A percentile compares a stretch with the other conserved stretches of the same genome.
Evolutionary conservation across 768 basidiomycete species (phyloP).

Genomic region (Amyloporia xantha): DNA sequence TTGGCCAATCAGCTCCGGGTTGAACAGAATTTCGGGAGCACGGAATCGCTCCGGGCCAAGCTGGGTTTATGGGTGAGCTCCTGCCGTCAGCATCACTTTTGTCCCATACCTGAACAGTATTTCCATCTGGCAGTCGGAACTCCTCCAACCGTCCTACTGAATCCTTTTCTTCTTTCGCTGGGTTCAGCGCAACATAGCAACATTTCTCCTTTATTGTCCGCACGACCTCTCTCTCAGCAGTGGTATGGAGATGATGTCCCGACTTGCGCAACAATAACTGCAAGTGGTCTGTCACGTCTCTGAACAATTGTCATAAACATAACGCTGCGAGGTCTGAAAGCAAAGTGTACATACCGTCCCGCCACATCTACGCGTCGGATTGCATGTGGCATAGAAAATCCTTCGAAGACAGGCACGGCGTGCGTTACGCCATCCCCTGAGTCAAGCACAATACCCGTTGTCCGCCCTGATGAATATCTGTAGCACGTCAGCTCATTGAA

Average conservation of each 20-base stretch:
- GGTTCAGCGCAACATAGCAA: slow-evolving; percentile 91
- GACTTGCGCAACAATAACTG: slow-evolving; percentile 91
- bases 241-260: slow-evolving; percentile 92
- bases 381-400: slow-evolving; percentile 98
- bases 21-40: slow-evolving; percentile 96
- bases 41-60: slow-evolving; percentile 93
- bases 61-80: slow-evolving; percentile 33
- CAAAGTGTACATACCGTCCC: slow-evolving; percentile 59
- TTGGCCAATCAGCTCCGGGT: slow-evolving; percentile 92
- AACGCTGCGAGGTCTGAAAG: not conserved
- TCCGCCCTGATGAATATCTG: slow-evolving; percentile 97
- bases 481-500: not conserved
- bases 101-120: slow-evolving; percentile 71
- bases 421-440: slow-evolving; percentile 99
- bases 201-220: slow-evolving; percentile 98
- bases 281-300: slow-evolving; percentile 95
- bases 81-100: too few species aligned
- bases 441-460: slow-evolving; percentile 98
- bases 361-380: slow-evolving; percentile 95
- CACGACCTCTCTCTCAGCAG: slow-evolving; percentile 95
- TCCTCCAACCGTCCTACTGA: slow-evolving; percentile 70
- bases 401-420: slow-evolving; percentile 97
- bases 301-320: slow-evolving; percentile 23
- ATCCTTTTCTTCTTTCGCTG: slow-evolving; percentile 95
- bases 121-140: slow-evolving; percentile 92